A percentile compares a stretch with the other conserved stretches of the same genome.
phyloP scores from a whole-genome alignment of 2,329 filamentous ascomycete species.

The Pyricularia sp. region DNA sequence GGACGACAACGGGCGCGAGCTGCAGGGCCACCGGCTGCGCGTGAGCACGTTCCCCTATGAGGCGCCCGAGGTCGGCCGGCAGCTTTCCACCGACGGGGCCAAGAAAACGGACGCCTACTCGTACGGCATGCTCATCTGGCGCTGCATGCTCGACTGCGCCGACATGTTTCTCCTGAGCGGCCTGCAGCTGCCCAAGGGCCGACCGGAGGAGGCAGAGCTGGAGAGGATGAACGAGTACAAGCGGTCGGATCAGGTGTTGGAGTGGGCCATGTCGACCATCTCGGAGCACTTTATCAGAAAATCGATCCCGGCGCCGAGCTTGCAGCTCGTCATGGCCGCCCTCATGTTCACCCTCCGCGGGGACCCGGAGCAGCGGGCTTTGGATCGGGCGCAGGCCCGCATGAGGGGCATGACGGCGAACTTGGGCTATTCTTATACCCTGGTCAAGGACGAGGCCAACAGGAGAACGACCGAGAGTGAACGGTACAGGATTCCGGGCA shows the following conservation, averaged over 20 bases:
- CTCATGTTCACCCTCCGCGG: constrained; percentile 10
- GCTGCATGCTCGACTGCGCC: constrained; percentile 10
- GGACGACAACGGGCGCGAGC: background rate
- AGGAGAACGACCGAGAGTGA: background rate
- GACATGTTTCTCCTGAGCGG: constrained; percentile 5
- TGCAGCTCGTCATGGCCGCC: constrained; percentile 7
- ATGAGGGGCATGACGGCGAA: constrained; percentile 9
- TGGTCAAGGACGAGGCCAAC: constrained; percentile 10
- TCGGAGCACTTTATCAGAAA: constrained; percentile 5
- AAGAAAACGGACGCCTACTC: constrained; percentile 11
- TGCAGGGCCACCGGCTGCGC: background rate
- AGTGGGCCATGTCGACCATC: constrained; percentile 8
- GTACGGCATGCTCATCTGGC: constrained; percentile 12
- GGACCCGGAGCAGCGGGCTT: constrained; percentile 7
- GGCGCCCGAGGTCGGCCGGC: constrained; percentile 8
- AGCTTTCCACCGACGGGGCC: constrained; percentile 5
- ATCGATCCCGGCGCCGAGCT: constrained; percentile 4
- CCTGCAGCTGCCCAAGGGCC: background rate
- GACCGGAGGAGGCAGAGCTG: background rate
- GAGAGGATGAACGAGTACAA: constrained; percentile 7
- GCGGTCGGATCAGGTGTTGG: constrained; percentile 9
- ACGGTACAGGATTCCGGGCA: background rate
- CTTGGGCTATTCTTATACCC: constrained; percentile 4
- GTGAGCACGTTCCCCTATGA: constrained; percentile 10
- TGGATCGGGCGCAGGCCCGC: constrained; percentile 10